Conservation (phyloP, 1,284 basidiomycete species). For the Naganishia cerealis region DNA sequence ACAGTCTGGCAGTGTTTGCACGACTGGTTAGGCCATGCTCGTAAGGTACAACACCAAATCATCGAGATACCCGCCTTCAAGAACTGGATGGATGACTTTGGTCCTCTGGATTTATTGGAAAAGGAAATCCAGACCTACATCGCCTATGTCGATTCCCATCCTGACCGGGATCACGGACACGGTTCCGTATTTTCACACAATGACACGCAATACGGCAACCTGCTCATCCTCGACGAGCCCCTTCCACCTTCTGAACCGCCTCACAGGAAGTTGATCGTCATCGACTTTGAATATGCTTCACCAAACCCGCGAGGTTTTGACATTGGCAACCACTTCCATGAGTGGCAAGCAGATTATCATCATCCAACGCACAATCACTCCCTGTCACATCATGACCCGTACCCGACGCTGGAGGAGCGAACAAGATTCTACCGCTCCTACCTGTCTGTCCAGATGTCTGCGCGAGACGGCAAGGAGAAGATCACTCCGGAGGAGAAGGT, state of each 20-base stretch:
- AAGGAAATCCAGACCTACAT: slow-evolving; percentile 50
- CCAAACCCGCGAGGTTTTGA: slow-evolving; percentile 87
- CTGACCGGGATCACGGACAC: slow-evolving; percentile 43
- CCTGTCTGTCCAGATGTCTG: slow-evolving; percentile 56
- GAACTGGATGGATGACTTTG: slow-evolving; percentile 48
- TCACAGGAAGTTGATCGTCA: slow-evolving; percentile 73
- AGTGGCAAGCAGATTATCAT: slow-evolving; percentile 87
- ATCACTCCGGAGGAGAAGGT: slow-evolving; percentile 44
- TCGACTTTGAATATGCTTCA: slow-evolving; percentile 91
- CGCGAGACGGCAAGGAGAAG: slow-evolving; percentile 41
- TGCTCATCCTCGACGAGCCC: slow-evolving; percentile 68
- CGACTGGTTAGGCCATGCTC: slow-evolving; percentile 58
- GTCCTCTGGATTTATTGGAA: slow-evolving; percentile 44
- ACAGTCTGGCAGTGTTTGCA: slow-evolving; percentile 64
- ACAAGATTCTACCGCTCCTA: slow-evolving; percentile 81
- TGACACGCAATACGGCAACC: slow-evolving; percentile 89
- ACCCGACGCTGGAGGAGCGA: slow-evolving; percentile 72
- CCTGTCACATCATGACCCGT: slow-evolving; percentile 65
- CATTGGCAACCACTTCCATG: slow-evolving; percentile 93
- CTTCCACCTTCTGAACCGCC: slow-evolving; percentile 55
- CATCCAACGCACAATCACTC: slow-evolving; percentile 69
- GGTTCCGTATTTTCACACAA: slow-evolving; percentile 67
- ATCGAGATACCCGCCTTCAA: slow-evolving; percentile 44
- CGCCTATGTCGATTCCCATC: slow-evolving; percentile 41
- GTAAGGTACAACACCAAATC: slow-evolving; percentile 42